These are phyloP conservation scores for sunflower (Helianthus annuus) DNA, from an alignment of 129 eudicot genomes.

Conservation along the genomic window HanXRQr2.0-SUNRISE NC_035433.2:1286693-1287192, in stretches of 20 bases:
- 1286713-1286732: too few species aligned
- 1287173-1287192: constrained; percentile 99
- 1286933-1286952: constrained; percentile 75
- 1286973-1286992: constrained; percentile 57
- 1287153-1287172: constrained; percentile 88
- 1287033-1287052: constrained; percentile 15
- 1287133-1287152: constrained; percentile 99
- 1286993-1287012: constrained; percentile 97
- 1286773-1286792: too few species aligned
- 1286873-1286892: too few species aligned
- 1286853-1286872: too few species aligned
- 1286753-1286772: too few species aligned
- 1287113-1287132: constrained; percentile 99
- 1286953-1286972: constrained; percentile 85
- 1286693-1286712: too few species aligned
- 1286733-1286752: too few species aligned
- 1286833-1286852: too few species aligned
- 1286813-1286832: too few species aligned
- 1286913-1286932: neutral
- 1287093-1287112: constrained; percentile 14
- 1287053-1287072: neutral
- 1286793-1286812: too few species aligned
- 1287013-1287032: constrained; percentile 89
- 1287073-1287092: constrained; percentile 12
- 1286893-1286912: too few species aligned